These are phyloP conservation scores for Amanita molliuscula DNA, from an alignment of 768 basidiomycete species.

Conservation along the genomic window DNA sequence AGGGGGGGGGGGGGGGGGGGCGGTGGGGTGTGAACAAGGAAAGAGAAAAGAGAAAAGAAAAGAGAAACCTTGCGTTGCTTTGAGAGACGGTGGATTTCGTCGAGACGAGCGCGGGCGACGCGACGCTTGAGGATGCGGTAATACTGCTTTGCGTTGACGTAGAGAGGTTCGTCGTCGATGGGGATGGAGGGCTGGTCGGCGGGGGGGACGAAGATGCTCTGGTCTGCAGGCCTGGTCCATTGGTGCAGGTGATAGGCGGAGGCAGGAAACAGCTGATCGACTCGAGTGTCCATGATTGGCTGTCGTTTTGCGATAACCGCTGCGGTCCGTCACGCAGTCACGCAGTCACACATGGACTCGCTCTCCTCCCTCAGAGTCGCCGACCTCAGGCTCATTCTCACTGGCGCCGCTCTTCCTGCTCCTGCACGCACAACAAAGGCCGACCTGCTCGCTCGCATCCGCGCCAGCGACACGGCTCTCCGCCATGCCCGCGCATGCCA, in stretches of 20 bases:
- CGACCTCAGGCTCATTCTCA: constrained; percentile 56
- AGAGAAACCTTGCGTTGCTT: constrained; percentile 79
- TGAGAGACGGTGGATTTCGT: constrained; percentile 89
- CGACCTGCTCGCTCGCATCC: constrained; percentile 56
- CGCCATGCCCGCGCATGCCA: constrained; percentile 35
- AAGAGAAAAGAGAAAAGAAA: not conserved
- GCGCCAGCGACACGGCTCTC: constrained; percentile 40
- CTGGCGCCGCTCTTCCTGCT: constrained; percentile 34
- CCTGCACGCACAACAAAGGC: constrained; percentile 53
- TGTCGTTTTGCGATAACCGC: constrained; percentile 11
- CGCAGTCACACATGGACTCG: constrained; percentile 12
- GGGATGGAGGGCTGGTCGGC: constrained; percentile 2
- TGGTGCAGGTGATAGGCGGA: constrained; percentile 35
- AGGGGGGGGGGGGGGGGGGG: constrained; percentile 6
- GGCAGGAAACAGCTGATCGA: constrained; percentile 45
- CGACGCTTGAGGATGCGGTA: constrained; percentile 96
- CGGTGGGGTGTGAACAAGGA: constrained; percentile 6
- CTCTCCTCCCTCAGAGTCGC: constrained; percentile 54
- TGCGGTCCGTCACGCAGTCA: constrained; percentile 7
- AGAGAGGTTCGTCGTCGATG: constrained; percentile 94
- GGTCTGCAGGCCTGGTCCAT: constrained; percentile 1
- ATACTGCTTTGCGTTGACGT: constrained; percentile 99
- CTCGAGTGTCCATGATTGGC: constrained; percentile 43
- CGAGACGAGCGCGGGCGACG: constrained; percentile 80
- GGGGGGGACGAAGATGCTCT: constrained; percentile 15